These are phyloP conservation scores for Fomitopsis betulina DNA, from an alignment of 1,284 basidiomycete genomes.

Conservation along the genomic window DNA sequence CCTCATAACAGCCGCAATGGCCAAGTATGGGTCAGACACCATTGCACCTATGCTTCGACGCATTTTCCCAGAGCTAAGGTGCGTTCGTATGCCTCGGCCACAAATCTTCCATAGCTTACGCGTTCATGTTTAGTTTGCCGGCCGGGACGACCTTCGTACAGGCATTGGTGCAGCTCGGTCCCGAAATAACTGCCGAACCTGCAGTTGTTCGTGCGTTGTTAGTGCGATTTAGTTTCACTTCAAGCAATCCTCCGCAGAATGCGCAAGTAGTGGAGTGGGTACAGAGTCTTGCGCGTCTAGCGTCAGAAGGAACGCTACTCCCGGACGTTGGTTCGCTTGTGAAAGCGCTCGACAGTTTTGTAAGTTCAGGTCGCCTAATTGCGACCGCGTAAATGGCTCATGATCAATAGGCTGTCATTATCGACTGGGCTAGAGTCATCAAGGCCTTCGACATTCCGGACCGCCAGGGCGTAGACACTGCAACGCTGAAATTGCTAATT, in stretches of 20 bases:
- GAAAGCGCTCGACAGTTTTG: conserved; percentile 62
- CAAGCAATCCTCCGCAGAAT: conserved; percentile 64
- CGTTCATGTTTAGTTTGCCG: conserved; percentile 44
- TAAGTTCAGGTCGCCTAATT: conserved; percentile 34
- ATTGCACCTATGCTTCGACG: conserved; percentile 49
- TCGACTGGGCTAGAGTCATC: conserved; percentile 80
- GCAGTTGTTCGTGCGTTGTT: conserved; percentile 68
- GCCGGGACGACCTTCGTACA: conserved; percentile 67
- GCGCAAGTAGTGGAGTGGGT: conserved; percentile 66
- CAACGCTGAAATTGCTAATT: conserved; percentile 77
- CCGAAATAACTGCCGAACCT: conserved; percentile 69
- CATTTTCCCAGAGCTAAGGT: conserved; percentile 65
- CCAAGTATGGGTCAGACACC: conserved; percentile 65
- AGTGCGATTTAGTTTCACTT: conserved; percentile 67
- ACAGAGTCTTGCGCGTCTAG: conserved; percentile 57
- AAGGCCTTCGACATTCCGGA: conserved; percentile 76
- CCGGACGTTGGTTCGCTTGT: conserved; percentile 79
- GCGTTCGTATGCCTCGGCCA: conserved; percentile 15
- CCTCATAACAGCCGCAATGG: conserved; percentile 66
- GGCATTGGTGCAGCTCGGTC: conserved; percentile 67
- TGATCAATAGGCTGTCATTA: conserved; percentile 43
- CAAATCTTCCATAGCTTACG: conserved; percentile 8
- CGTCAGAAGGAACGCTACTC: conserved; percentile 63
- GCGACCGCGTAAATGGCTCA: conserved; percentile 15
- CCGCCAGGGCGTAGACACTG: conserved; percentile 76